Evolutionary conservation across 495 filamentous ascomycete species (phyloP).

Genomic region (Pseudomonodictys pantanalensis): DNA sequence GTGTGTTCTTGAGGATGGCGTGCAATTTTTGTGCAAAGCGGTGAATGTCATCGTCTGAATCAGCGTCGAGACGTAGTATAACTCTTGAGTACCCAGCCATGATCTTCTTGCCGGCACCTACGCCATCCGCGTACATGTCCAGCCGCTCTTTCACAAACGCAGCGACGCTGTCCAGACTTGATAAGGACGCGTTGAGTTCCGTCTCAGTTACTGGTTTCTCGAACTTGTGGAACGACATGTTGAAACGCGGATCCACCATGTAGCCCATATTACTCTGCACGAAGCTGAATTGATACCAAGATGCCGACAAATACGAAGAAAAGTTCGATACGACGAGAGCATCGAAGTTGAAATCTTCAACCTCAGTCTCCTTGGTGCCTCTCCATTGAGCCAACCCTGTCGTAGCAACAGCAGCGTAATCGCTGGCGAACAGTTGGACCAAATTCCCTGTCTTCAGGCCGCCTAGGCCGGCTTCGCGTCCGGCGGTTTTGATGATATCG

Average conservation of each 20-base stretch:
- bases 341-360: background rate
- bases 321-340: constrained; percentile 1
- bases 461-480: background rate
- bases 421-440: background rate
- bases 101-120: background rate
- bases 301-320: background rate
- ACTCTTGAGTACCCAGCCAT: background rate
- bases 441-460: background rate
- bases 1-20: background rate
- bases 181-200: too few species aligned
- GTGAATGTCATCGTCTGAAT: background rate
- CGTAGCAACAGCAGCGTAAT: background rate
- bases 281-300: background rate
- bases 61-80: background rate
- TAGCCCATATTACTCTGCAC: background rate
- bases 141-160: too few species aligned
- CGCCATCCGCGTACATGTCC: too few species aligned
- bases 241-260: background rate
- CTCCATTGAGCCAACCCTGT: background rate
- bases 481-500: background rate
- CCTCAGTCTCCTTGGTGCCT: background rate
- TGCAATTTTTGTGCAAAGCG: constrained; percentile 1
- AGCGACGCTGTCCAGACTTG: too few species aligned
- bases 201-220: too few species aligned
- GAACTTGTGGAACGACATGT: too few species aligned